Percentiles rank a stretch among this genome's conserved stretches.
Evolutionary conservation across 352 stramenopile species (phyloP).

Genomic region (Phytophthora sp.): DNA sequence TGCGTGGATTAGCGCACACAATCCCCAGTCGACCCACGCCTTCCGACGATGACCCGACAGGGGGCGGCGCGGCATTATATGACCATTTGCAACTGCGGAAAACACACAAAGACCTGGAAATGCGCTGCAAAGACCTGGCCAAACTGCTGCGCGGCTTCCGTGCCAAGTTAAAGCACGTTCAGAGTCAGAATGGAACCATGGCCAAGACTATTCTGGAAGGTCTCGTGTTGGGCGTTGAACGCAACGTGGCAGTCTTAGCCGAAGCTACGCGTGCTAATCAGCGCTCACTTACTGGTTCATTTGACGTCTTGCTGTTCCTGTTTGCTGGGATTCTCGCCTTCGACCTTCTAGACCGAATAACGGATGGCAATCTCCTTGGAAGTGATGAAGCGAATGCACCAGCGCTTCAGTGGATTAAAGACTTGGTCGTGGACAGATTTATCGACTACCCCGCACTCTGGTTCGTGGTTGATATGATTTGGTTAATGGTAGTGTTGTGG

Average conservation of each 20-base stretch:
- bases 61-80: conserved; percentile 86
- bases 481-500: conserved; percentile 52
- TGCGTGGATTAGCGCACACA: conserved; percentile 82
- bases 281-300: conserved; percentile 62
- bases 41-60: conserved; percentile 86
- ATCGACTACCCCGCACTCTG: conserved; percentile 51
- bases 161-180: conserved; percentile 90
- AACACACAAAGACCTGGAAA: conserved; percentile 84
- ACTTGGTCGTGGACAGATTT: conserved; percentile 51
- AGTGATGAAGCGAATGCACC: conserved; percentile 52
- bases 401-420: conserved; percentile 59
- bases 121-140: conserved; percentile 93
- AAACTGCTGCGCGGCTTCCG: conserved; percentile 92
- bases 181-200: conserved; percentile 81
- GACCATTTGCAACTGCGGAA: conserved; percentile 92
- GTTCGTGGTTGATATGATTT: conserved; percentile 55
- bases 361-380: conserved; percentile 89
- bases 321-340: conserved; percentile 94
- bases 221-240: conserved; percentile 64
- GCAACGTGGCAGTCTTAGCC: conserved; percentile 65
- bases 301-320: conserved; percentile 92
- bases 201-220: conserved; percentile 75
- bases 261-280: conserved; percentile 72
- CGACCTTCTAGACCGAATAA: conserved; percentile 95
- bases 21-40: conserved; percentile 68